Evolutionary conservation across 1,284 basidiomycete genomes (phyloP), one percentile per base, ranked within the genome.

Genomic region (Cryptococcus wingfieldii): DNA sequence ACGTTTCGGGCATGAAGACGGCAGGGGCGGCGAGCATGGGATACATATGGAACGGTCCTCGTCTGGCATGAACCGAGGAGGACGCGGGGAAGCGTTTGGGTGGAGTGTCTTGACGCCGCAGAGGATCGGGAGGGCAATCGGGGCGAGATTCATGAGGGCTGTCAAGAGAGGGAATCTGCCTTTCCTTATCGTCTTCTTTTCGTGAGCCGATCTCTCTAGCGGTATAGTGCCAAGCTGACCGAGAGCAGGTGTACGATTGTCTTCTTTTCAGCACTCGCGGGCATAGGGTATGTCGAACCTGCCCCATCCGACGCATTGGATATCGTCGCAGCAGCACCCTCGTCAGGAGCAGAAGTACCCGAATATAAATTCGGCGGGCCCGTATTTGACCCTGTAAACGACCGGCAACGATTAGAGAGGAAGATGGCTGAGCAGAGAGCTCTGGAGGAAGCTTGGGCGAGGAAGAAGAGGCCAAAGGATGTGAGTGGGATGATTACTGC

Each of bases 221-320:
- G 25, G 38, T 5, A 39, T 4, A 10, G 9, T 2, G 2, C 9
- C 45, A 28, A 27, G 19, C 45, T 46, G 45, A 25, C 23, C 18
- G 18, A 46, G 14, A 8, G 13, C 61, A 77, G 76, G 47, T 75
- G 72, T 58, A 63, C 72, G 19, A 61, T 73, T 47, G 59, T 75
- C 47, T 77, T 77, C 67, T 72, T 77, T 55, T 68, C 72, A 7
- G 75, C 76, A 2, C 63, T 77, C 13, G 66, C 72, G 1, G 76
- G 76, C 2, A 58, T 75, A 25, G 76, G 76, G 14, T 77, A 77
- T 53, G 66, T 69, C 34, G 70, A 70, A 46, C 67, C 70, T 5
- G 16, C 7, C 6, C 25, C 51, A 19, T 37, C 47, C 9, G 52
- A 56, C 38, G n/a, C 44, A 37, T 13, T 38, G 23, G 25, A 19